Evolutionary conservation across 2,329 filamentous ascomycete genomes (phyloP).

Genomic region (Talaromyces sp.): DNA sequence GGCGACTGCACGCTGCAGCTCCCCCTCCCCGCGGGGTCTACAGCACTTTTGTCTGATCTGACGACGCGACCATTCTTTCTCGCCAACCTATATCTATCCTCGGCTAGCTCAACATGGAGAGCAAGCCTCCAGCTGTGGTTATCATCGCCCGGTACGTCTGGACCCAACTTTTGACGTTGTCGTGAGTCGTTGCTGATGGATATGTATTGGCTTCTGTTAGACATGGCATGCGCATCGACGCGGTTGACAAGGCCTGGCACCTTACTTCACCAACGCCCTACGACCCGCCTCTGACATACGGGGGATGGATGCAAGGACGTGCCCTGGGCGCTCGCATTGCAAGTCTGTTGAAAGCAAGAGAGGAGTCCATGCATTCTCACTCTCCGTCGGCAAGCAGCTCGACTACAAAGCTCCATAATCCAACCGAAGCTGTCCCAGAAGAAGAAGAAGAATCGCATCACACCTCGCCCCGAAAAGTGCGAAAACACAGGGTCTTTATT

Average conservation of each 20-base stretch:
- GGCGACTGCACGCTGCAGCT: not conserved
- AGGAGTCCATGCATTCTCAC: slow-evolving; percentile 21
- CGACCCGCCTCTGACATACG: slow-evolving; percentile 90
- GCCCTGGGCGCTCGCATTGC: slow-evolving; percentile 77
- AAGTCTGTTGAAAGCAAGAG: slow-evolving; percentile 55
- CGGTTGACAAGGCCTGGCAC: slow-evolving; percentile 92
- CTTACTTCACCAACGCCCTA: slow-evolving; percentile 88
- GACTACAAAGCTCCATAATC: slow-evolving; percentile 18
- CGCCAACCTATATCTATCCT: not conserved
- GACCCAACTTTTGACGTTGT: not conserved
- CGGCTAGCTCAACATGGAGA: slow-evolving; percentile 19
- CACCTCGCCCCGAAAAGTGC: slow-evolving; percentile 1
- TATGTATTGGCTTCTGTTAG: slow-evolving; percentile 35
- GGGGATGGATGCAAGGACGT: slow-evolving; percentile 83
- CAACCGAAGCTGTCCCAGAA: not conserved
- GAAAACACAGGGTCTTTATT: slow-evolving; percentile 67
- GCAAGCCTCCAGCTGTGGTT: slow-evolving; percentile 35
- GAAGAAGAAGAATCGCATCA: not conserved
- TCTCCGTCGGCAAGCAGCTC: slow-evolving; percentile 5
- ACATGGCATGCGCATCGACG: slow-evolving; percentile 90
- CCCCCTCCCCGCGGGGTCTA: not conserved
- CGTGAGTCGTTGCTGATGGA: not conserved
- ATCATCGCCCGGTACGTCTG: slow-evolving; percentile 35
- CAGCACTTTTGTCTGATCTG: not conserved
- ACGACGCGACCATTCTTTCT: not conserved